These are phyloP conservation scores for Thraustochytrium sp. DNA, from an alignment of 352 stramenopile species.

Conservation along the genomic window DNA sequence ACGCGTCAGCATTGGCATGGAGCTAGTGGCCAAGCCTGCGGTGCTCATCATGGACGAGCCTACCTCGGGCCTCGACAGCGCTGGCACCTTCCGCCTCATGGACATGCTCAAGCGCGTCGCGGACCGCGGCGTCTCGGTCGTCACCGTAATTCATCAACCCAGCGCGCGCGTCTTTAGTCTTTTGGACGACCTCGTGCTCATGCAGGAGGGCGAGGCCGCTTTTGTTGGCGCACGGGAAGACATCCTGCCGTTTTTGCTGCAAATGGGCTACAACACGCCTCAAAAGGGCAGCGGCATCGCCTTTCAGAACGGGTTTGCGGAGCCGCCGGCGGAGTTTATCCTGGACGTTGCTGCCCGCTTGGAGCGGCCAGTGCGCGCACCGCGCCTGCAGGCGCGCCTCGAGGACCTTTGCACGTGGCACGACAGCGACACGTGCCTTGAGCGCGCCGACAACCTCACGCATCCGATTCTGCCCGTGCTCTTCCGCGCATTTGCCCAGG, in stretches of 20 bases:
- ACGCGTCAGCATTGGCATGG: slow-evolving; percentile 75
- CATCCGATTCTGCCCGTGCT: slow-evolving; percentile 20
- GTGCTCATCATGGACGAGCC: slow-evolving; percentile 45
- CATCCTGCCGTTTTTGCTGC: slow-evolving; percentile 13
- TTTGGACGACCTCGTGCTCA: slow-evolving; percentile 69
- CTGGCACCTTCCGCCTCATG: slow-evolving; percentile 65
- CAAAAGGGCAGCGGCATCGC: neutral
- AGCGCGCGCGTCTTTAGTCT: slow-evolving; percentile 68
- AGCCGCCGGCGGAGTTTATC: slow-evolving; percentile 37
- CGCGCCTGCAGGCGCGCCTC: neutral
- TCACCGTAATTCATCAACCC: slow-evolving; percentile 76
- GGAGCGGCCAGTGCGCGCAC: neutral
- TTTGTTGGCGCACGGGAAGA: slow-evolving; percentile 7
- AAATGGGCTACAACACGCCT: slow-evolving; percentile 14
- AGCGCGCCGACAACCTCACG: neutral
- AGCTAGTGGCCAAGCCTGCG: slow-evolving; percentile 63
- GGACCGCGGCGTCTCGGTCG: slow-evolving; percentile 65
- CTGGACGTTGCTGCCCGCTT: slow-evolving; percentile 20
- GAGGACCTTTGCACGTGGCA: neutral
- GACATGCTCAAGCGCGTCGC: slow-evolving; percentile 69
- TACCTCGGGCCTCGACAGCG: slow-evolving; percentile 60
- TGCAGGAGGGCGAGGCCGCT: slow-evolving; percentile 27
- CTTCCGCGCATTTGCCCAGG: neutral
- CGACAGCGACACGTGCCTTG: neutral
- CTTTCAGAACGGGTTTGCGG: neutral